Evolutionary conservation across 768 basidiomycete species (phyloP), one percentile per base, ranked within the genome.

Genomic region (Pleurotus tuoliensis): DNA sequence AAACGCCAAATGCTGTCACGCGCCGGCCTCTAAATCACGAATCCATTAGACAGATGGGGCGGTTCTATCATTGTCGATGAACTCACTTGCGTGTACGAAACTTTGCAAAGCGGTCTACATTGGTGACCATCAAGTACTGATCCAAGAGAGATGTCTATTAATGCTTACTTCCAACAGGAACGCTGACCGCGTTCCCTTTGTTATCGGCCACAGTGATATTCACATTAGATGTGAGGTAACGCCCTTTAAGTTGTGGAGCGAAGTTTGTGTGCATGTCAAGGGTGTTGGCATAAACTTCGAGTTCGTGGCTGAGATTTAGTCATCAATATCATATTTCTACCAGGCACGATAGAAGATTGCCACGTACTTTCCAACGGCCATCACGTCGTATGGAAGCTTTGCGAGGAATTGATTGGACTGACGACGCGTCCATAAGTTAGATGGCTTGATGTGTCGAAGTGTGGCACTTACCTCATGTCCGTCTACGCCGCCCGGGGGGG

Each of bases 171-270:
- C 75, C 80, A 47, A 77, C 70, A 2, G 75, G 71, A 5, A 69
- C 66, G 46, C 61, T 74, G 24, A 72, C 68, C 4, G 68, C 65
- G 38, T 73, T 62, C 38, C 72, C 72, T n/a, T 72, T 58, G 20
- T 69, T 62, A 62, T 81, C 77, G 12, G 76, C 59, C 7, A 89
- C 65, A 2, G 92, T 93, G 66, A 95, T 90, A 71, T 95, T 90
- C 55, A 83, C 89, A 63, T 96, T 96, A 2, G 87, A 90, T 1
- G 91, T 84, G 48, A 96, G 72, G 68, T 92, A 94, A 46, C 85
- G 78, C 5, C 88, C 91, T 5, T 81, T 75, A 69, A 85, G 78
- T 47, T 82, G 71, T 3, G 83, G 85, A 4, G 73, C 83, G 63
- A 92, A 88, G 65, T 87, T 87, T 52, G 76, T 69, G 66, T 87